phyloP scores from a whole-genome alignment of 2,329 filamentous ascomycete species.

The Amauroascus verrucosus region DNA sequence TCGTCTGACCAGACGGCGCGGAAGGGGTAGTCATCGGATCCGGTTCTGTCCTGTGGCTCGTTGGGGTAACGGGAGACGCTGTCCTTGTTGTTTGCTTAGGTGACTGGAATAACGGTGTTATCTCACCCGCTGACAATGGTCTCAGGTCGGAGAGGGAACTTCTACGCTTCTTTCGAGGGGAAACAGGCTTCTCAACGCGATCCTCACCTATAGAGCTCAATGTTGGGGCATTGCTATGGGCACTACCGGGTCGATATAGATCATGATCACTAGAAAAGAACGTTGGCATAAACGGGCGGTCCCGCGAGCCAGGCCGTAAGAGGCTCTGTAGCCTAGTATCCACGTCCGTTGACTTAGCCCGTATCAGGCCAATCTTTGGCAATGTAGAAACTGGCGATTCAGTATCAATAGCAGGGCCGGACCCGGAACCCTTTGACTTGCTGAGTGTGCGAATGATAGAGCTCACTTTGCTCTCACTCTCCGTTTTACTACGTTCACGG shows the following conservation, averaged over 20 bases:
- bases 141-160: constrained; percentile 86
- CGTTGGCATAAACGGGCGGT: constrained; percentile 41
- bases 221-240: constrained; percentile 38
- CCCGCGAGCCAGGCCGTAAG: constrained; percentile 46
- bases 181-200: constrained; percentile 37
- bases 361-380: constrained; percentile 55
- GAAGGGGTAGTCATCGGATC: constrained; percentile 9
- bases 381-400: constrained; percentile 48
- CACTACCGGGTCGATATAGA: constrained; percentile 35
- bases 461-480: constrained; percentile 56
- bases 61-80: constrained; percentile 24
- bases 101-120: constrained; percentile 26
- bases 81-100: constrained; percentile 31
- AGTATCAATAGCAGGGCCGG: constrained; percentile 40
- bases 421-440: constrained; percentile 57
- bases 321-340: constrained; percentile 42
- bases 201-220: constrained; percentile 46
- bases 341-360: constrained; percentile 70
- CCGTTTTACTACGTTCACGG: constrained; percentile 66
- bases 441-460: constrained; percentile 83
- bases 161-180: constrained; percentile 66
- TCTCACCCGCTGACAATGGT: constrained; percentile 53
- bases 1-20: constrained; percentile 8
- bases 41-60: constrained; percentile 5
- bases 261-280: constrained; percentile 42